Base-by-base conservation (phyloP, 2,329 filamentous ascomycete species). In the Cercospora citrullina region DNA sequence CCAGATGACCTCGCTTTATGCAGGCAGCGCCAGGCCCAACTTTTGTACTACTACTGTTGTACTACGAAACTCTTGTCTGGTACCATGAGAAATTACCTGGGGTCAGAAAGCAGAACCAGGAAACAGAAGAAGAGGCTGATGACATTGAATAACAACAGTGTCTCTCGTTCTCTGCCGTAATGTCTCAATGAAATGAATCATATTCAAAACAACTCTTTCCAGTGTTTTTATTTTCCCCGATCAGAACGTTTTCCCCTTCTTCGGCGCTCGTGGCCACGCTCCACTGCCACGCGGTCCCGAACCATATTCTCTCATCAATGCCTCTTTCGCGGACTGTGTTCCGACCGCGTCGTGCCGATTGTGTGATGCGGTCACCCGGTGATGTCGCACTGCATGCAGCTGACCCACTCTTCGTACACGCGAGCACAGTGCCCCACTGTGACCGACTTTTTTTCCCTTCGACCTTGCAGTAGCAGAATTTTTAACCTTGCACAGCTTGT, bases 151-250 rank as follows among this genome's bases (percentile, higher is more conserved):
- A 61, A 61, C 39, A 61, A 61, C 39, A 60, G 51, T 63, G 58
- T 28, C 48, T 53, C 23, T 48, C 42, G n/a, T 53, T 53, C 53
- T 63, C 57, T 63, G 60, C 60, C 53, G 26, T 67, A 64, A 67
- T 67, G 60, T 67, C 60, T 53, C 60, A 60, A 59, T 45, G 21
- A 36, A 67, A 62, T 23, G n/a, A 64, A 63, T 60, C 60, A 58
- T 30, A 28, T 55, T 23, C 23, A 53, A 60, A 53, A 60, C 7
- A 23, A 60, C 23, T 31, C 58, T 26, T 53, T 53, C 5, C 48
- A 53, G 14, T 16, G 33, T 23, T 51, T 23, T 21, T 26, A 7
- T 48, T 53, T 53, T 28, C 14, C 14, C 23, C n/a, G 8, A 2
- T 53, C 48, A 8, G 6, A 39, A 39, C 36, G 16, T 39, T 39